Base-by-base conservation (phyloP, 2,329 filamentous ascomycete species). In the Fusarium bulbicola region DNA sequence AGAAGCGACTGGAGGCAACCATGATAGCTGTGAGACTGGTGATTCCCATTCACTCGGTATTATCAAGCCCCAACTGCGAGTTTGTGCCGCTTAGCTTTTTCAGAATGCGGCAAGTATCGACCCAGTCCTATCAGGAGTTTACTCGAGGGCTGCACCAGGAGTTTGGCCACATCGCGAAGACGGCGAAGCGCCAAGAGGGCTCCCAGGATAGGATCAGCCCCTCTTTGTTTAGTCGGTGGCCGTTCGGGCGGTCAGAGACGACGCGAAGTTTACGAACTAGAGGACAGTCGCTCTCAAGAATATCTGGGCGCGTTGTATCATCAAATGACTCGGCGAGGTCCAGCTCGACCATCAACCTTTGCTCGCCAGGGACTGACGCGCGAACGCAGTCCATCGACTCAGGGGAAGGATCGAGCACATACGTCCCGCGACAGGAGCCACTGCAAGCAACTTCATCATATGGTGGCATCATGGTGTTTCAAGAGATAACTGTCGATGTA, bases 61-160 rank as follows among this genome's bases (percentile, higher is more conserved):
- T 88, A 14, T 82, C 83, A 6, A 86, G 86, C 28, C 82, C 86
- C 4, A 85, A 85, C 34, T 87, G 89, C 76, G 84, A 86, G 62
- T 92, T 92, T 72, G 84, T 88, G 3, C 90, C 92, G 0, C 82
- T 93, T 36, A 87, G 82, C 49, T 90, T 93, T 72, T 93, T 93
- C 83, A 90, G 89, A 72, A 84, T 88, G 13, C 90, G 91, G 65
- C 92, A 93, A 79, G 87, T 91, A 69, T 86, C 89, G 0, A 87
- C 90, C 74, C 83, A 86, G 1, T 87, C 90, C 71, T 86, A 90
- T 49, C 85, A 88, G 9, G 86, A 85, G 6, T 93, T 93, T 74
- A 85, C 87, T 3, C 86, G 88, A 63, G 86, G 86, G 37, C 85
- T 92, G 6, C 88, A 91, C 75, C 86, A 88, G 68, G 91, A 93